These are phyloP conservation scores for Malus hybrid DNA, from an alignment of 331 rosid genomes.

Conservation along the genomic window DNA sequence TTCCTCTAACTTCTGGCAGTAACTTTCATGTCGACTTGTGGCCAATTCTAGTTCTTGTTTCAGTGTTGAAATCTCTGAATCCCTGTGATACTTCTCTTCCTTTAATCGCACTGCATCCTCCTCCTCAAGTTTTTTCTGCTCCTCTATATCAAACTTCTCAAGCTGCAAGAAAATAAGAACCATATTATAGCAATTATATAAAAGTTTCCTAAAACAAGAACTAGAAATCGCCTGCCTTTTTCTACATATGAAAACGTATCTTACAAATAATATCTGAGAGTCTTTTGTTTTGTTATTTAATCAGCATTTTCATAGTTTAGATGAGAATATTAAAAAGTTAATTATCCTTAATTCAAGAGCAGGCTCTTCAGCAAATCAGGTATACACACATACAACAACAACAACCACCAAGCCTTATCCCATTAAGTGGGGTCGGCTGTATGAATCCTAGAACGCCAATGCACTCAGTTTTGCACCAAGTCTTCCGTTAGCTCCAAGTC, in stretches of 20 bases:
- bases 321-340: neutral
- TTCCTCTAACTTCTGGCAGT: conserved; percentile 45
- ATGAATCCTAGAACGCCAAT: too few relatives aligned
- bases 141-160: conserved; percentile 66
- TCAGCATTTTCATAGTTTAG: neutral
- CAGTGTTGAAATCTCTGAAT: conserved; percentile 48
- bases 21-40: conserved; percentile 40
- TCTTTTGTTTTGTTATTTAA: neutral
- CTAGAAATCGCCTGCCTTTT: neutral
- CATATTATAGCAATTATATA: neutral
- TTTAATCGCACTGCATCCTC: conserved; percentile 56
- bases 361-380: neutral
- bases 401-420: too few relatives aligned
- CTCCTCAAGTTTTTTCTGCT: conserved; percentile 73
- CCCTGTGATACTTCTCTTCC: conserved; percentile 53
- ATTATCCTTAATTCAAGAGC: neutral
- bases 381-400: neutral
- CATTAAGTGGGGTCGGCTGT: too few relatives aligned
- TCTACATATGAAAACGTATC: neutral
- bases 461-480: too few relatives aligned
- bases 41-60: conserved; percentile 31
- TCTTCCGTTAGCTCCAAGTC: too few relatives aligned
- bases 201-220: neutral
- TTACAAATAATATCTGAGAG: neutral
- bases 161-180: conserved; percentile 34